Evolutionary conservation across 129 eudicot species (phyloP).

Genomic region (Saussurea involucrata): DNA sequence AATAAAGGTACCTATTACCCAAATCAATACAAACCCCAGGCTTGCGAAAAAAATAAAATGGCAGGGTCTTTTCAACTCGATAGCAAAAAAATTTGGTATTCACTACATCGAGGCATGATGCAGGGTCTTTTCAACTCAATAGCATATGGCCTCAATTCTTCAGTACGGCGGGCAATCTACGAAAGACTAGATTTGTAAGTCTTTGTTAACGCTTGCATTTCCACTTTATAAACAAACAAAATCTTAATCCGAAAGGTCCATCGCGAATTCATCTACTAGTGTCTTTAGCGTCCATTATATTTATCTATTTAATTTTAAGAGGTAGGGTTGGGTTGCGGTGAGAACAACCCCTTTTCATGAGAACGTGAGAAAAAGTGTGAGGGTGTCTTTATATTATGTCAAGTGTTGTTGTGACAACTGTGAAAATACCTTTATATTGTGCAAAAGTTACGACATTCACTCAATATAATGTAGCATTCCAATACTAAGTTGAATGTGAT

Average conservation of each 20-base stretch:
- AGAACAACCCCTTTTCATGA: not conserved
- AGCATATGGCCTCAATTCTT: conserved; percentile 93
- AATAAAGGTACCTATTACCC: not conserved
- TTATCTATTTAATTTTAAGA: not conserved
- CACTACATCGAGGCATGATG: conserved; percentile 8
- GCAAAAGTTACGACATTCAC: not conserved
- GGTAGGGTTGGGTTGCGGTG: not conserved
- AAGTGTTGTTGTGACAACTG: not conserved
- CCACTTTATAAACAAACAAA: not conserved
- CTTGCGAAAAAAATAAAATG: not conserved
- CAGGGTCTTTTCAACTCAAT: conserved; percentile 95
- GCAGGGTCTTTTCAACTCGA: too few species aligned
- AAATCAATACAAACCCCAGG: not conserved
- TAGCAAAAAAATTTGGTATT: not conserved
- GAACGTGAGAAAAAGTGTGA: not conserved
- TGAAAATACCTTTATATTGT: not conserved
- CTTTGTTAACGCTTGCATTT: not conserved
- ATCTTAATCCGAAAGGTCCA: not conserved
- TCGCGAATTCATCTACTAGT: not conserved
- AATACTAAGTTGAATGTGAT: not conserved
- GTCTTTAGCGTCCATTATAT: not conserved
- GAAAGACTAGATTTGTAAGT: conserved; percentile 95
- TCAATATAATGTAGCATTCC: not conserved
- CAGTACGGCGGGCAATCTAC: conserved; percentile 72
- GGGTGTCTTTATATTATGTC: not conserved